Percentiles rank a stretch among this genome's conserved stretches.
phyloP scores from a whole-genome alignment of 345 rosid species.

The Gossypium sturtianum region DNA sequence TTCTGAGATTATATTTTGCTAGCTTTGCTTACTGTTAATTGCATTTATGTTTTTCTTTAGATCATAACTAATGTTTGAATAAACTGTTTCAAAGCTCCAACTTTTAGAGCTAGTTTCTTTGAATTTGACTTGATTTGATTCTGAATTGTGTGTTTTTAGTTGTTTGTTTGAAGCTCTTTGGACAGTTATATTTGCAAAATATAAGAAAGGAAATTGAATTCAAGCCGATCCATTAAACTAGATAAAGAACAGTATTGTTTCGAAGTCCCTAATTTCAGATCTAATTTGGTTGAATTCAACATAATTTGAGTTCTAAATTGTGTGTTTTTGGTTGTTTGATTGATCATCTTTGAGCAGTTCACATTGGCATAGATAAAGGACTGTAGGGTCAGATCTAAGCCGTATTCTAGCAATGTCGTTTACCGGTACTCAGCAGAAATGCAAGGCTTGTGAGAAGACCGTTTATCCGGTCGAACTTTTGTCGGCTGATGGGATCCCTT shows the following conservation, averaged over 20 bases:
- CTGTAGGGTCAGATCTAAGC: conserved; percentile 17
- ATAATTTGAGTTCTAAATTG: too few species aligned
- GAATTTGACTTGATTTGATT: neutral
- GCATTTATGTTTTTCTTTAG: neutral
- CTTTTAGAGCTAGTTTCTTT: neutral
- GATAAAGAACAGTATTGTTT: conserved; percentile 14
- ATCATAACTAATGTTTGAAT: neutral
- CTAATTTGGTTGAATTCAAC: too few species aligned
- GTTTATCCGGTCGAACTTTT: conserved; percentile 92
- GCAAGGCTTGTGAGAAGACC: conserved; percentile 95
- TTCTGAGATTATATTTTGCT: neutral
- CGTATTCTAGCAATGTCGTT: conserved; percentile 60
- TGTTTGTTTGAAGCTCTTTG: neutral
- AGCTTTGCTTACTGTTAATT: neutral
- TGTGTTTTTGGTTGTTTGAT: too few species aligned
- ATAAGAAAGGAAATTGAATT: neutral
- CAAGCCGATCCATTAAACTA: conserved; percentile 7
- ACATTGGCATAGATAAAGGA: conserved; percentile 12
- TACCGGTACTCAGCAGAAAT: conserved; percentile 90
- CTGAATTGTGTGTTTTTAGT: neutral
- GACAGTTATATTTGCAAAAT: neutral
- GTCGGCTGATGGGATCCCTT: conserved; percentile 84
- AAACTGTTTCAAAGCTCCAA: neutral
- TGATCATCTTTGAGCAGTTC: too few species aligned
- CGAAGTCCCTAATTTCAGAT: too few species aligned